These are phyloP conservation scores for Skeletonema marinoi DNA, from an alignment of 108 stramenopile species.

Conservation along the genomic window DNA sequence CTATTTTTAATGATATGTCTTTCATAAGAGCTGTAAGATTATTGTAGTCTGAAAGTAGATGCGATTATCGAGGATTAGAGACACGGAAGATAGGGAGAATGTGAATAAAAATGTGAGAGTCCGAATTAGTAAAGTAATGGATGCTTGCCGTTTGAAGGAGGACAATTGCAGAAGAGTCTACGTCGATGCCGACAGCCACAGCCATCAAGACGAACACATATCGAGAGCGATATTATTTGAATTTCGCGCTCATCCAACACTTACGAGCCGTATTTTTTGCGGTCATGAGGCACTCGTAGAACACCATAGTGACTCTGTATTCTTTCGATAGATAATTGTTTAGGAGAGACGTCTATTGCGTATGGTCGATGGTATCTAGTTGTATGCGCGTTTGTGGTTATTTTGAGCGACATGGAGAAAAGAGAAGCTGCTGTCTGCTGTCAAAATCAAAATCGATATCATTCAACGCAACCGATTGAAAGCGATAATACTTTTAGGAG, in stretches of 20 bases:
- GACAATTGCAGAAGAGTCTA: not conserved
- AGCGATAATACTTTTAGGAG: too few relatives aligned
- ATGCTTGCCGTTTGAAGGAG: not conserved
- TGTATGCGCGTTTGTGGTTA: too few relatives aligned
- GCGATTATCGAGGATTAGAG: not conserved
- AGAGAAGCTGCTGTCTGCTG: too few relatives aligned
- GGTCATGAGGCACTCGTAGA: conserved; percentile 82
- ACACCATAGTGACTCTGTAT: conserved; percentile 57
- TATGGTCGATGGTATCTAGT: too few relatives aligned
- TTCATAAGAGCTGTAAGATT: conserved; percentile 68
- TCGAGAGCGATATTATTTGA: too few relatives aligned
- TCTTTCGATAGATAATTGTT: not conserved
- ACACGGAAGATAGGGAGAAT: not conserved
- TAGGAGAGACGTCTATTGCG: too few relatives aligned
- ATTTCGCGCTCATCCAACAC: conserved; percentile 45
- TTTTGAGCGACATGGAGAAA: too few relatives aligned
- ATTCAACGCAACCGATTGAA: too few relatives aligned
- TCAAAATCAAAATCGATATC: too few relatives aligned
- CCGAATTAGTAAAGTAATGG: not conserved
- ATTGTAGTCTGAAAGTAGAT: conserved; percentile 51
- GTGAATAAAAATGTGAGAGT: not conserved
- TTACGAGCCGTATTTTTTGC: conserved; percentile 82
- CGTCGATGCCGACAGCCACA: not conserved
- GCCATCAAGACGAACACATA: not conserved
- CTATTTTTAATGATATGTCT: conserved; percentile 74